These are phyloP conservation scores for Penicillium antarcticum DNA, from an alignment of 495 filamentous ascomycete genomes.

Conservation along the genomic window DNA sequence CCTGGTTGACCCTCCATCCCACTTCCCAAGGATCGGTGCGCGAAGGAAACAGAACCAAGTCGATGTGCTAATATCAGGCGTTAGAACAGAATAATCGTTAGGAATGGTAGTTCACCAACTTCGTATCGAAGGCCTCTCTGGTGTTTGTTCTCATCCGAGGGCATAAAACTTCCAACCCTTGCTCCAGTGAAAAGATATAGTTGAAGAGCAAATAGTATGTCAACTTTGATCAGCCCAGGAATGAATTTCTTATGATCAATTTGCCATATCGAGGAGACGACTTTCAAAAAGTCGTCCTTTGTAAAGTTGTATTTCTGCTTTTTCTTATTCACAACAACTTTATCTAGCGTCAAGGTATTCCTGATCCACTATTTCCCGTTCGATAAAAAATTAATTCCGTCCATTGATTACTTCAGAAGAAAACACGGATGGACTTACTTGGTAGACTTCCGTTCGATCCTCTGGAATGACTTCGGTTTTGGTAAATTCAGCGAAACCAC, in stretches of 20 bases:
- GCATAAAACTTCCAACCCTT: conserved; percentile 8
- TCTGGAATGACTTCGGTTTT: too few relatives aligned
- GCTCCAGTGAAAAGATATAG: conserved; percentile 6
- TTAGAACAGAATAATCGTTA: not conserved
- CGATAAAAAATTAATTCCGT: too few relatives aligned
- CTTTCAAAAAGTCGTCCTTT: conserved; percentile 3
- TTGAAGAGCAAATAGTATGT: conserved; percentile 9
- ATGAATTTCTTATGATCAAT: conserved; percentile 2
- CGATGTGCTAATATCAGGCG: conserved; percentile 1
- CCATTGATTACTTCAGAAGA: too few relatives aligned
- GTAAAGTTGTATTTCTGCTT: conserved; percentile 9
- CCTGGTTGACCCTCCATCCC: not conserved
- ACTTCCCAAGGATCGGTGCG: not conserved
- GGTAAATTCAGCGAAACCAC: too few relatives aligned
- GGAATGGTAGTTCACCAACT: not conserved
- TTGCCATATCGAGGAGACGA: conserved; percentile 2
- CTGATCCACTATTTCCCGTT: not conserved
- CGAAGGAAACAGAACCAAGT: not conserved
- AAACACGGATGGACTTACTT: too few relatives aligned
- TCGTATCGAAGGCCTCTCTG: conserved; percentile 6
- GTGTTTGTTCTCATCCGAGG: conserved; percentile 1
- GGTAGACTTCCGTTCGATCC: too few relatives aligned
- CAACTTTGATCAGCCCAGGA: conserved; percentile 4
- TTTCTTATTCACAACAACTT: conserved; percentile 3
- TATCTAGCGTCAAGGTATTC: not conserved